Evolutionary conservation across 768 basidiomycete species (phyloP), one percentile per base, ranked within the genome.

Genomic region (Tubosaeta brunneosetosa): DNA sequence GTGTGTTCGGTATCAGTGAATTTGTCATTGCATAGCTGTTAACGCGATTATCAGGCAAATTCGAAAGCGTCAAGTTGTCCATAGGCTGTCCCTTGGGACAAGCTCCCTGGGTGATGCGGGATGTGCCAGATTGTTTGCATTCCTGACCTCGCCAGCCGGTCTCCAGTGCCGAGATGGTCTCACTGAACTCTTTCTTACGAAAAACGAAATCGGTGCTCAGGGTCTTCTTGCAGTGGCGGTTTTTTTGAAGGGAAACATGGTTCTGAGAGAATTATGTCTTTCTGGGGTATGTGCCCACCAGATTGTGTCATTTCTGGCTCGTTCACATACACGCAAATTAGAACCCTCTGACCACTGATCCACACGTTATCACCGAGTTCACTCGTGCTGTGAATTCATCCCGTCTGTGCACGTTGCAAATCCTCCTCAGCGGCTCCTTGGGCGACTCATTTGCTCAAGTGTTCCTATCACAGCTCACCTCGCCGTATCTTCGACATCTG

Each of bases 51-150:
- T 83, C 33, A 59, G 64, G 14, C 59, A 71, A 50, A 78, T 85
- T 44, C 71, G 67, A 4, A 67, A 71, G 19, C 78, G 77, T n/a
- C 70, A 69, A 17, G 53, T 64, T 11, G 78, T 86, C 29, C 75
- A 76, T 19, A 79, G 78, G 59, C 71, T 86, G 26, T 68, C 79
- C 41, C 64, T 85, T 22, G 78, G 80, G 7, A 73, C 81, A 50
- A 86, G 85, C 60, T 59, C 69, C 19, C 73, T 87, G 9, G 77
- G 77, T 9, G 80, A 85, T 60, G 74, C 78, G 13, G 86, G 85
- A 32, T 81, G 79, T 50, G 63, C 73, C 26, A 68, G 71, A 22
- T 67, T 87, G 9, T 82, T 85, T 61, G 66, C 67, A 16, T 86
- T 80, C 60, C 70, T 87, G 7, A 53, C 67, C 26, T 84, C 85